Evolutionary conservation across 2,329 filamentous ascomycete genomes (phyloP).

Genomic region (Aquanectria penicillioides): DNA sequence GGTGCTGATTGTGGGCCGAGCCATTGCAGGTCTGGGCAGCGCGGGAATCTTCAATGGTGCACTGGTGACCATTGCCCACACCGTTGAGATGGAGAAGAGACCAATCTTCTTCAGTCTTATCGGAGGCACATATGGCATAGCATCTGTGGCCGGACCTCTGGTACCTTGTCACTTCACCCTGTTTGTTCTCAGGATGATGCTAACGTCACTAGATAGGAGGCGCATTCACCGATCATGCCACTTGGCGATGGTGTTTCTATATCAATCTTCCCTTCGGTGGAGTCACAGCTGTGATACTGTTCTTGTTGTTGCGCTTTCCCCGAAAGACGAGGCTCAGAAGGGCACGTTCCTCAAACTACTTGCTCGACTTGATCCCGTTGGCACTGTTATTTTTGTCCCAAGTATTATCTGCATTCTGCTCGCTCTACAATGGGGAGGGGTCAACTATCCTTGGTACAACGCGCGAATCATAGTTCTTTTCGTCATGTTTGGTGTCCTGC

Average conservation of each 20-base stretch:
- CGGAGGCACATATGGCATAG: constrained; percentile 44
- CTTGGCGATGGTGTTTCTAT: constrained; percentile 32
- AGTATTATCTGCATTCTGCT: background rate
- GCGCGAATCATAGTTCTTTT: constrained; percentile 21
- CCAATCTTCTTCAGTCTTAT: constrained; percentile 46
- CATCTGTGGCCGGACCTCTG: constrained; percentile 44
- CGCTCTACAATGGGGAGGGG: background rate
- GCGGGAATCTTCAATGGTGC: constrained; percentile 59
- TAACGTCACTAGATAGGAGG: constrained; percentile 38
- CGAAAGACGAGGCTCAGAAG: background rate
- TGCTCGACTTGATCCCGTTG: background rate
- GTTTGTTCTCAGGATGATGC: background rate
- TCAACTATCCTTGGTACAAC: background rate
- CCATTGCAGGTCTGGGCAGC: constrained; percentile 55
- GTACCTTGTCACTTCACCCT: background rate
- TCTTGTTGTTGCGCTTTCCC: constrained; percentile 48
- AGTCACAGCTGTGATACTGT: constrained; percentile 43
- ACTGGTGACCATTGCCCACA: constrained; percentile 58
- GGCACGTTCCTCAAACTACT: background rate
- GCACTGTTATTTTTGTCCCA: background rate
- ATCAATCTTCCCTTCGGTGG: constrained; percentile 41
- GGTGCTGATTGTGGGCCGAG: constrained; percentile 59
- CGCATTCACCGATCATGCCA: constrained; percentile 44
- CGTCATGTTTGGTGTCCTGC: constrained; percentile 17
- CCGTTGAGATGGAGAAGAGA: constrained; percentile 43